A percentile compares a stretch with the other conserved stretches of the same genome.
These are phyloP conservation scores for Colletotrichum musicola DNA, from an alignment of 2,329 filamentous ascomycete genomes.

Conservation along the genomic window DNA sequence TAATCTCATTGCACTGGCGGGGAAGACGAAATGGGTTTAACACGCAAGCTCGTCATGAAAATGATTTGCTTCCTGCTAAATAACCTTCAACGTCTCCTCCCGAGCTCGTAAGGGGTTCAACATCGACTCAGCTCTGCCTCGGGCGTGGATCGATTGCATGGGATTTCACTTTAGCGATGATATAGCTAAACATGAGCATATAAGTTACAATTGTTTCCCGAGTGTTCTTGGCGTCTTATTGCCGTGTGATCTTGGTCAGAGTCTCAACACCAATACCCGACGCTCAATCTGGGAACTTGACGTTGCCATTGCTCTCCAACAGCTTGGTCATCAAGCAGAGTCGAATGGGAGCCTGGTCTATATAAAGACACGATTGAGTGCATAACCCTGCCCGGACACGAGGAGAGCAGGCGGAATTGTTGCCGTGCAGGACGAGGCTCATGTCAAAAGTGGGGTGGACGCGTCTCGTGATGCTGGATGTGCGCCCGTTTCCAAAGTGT, in stretches of 20 bases:
- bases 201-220: not conserved
- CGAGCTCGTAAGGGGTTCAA: conserved; percentile 31
- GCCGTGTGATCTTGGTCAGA: conserved; percentile 2
- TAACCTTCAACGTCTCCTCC: conserved; percentile 6
- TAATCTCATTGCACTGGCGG: conserved; percentile 3
- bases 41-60: not conserved
- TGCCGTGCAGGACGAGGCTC: not conserved
- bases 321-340: not conserved
- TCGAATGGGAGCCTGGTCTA: not conserved
- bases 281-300: not conserved
- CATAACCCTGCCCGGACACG: not conserved
- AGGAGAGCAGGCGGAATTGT: not conserved
- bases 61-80: not conserved
- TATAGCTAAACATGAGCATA: conserved; percentile 23
- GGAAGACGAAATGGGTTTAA: not conserved
- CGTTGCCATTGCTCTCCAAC: not conserved
- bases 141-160: conserved; percentile 22
- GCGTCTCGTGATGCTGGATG: not conserved
- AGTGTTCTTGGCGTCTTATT: not conserved
- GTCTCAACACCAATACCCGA: no score
- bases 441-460: conserved; percentile 9
- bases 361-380: not conserved
- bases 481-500: conserved; percentile 36
- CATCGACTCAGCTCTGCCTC: conserved; percentile 1
- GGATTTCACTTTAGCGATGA: conserved; percentile 6